Evolutionary conservation across 305 asterid genomes (phyloP), one percentile per base, ranked within the genome.

Genomic region (Fraxinus greggii): DNA sequence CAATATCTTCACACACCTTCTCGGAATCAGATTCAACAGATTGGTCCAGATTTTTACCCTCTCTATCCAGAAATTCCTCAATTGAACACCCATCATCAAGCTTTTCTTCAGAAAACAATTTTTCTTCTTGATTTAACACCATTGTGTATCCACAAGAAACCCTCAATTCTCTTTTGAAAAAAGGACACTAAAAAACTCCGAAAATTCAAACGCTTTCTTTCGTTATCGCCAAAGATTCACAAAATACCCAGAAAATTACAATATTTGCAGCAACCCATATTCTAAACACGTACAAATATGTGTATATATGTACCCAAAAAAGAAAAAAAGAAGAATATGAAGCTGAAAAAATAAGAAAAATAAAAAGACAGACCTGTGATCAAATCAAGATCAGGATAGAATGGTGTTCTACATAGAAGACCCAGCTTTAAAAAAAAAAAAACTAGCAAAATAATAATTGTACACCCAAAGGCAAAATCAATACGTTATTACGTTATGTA

Each of bases 1-100:
- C 92, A 78, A 92, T 86, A 86, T 92, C 89, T 29, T 82, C 88
- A 86, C 67, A 67, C 13, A 78, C 84, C 82, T 85, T 87, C 61
- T 83, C 90, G 70, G 87, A 86, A 79, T 48, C 65, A 72, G 35
- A 83, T 78, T 78, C 90, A 80, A 82, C 87, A 76, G 76, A 82
- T 28, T 86, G 83, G 38, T 81, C 77, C 76, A 85, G 79, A 42
- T 79, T 72, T 72, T 51, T 74, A 4, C 67, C 36, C 42, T 42
- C 56, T 48, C 0, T 36, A 78, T 81, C 86, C 51, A 72, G 76
- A 56, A 32, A 77, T 33, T 79, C 88, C 85, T 81, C 88, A 76
- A 45, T 45, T 10, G 78, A 61, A 79, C 61, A 83, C 65, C 83
- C 84, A 45, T 61, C 86, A 85, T 84, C 87, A 78, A 79, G 72